Evolutionary conservation across 148 eudicot species (phyloP).

Genomic region (Chenopodium formosanum): DNA sequence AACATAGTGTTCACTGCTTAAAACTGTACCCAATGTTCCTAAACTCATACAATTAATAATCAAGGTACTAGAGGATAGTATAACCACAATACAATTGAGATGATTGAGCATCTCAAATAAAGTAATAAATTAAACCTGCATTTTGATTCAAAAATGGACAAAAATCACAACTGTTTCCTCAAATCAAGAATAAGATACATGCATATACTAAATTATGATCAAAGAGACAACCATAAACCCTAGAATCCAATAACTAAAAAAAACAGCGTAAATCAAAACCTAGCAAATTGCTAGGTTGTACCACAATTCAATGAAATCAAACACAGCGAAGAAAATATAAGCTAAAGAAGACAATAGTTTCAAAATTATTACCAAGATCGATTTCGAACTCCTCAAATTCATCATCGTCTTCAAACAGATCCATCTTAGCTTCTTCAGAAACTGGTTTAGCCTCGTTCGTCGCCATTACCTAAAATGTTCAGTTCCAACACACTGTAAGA

Average conservation of each 20-base stretch:
- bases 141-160: background rate
- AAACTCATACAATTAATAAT: background rate
- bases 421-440: slow-evolving; percentile 64
- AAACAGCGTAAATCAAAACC: background rate
- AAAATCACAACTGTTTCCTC: background rate
- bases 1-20: background rate
- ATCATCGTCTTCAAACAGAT: slow-evolving; percentile 82
- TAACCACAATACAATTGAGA: too few species aligned
- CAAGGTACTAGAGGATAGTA: background rate
- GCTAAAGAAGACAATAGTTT: background rate
- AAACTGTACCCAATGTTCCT: background rate
- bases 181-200: background rate
- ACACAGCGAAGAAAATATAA: background rate
- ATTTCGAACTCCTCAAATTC: slow-evolving; percentile 86
- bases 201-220: background rate
- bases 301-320: background rate
- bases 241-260: too few species aligned
- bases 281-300: background rate
- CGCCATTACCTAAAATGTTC: slow-evolving; percentile 32
- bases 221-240: background rate
- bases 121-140: too few species aligned
- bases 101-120: background rate
- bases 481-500: background rate
- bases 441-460: slow-evolving; percentile 47
- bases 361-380: slow-evolving; percentile 42